phyloP scores from a whole-genome alignment of 2,329 filamentous ascomycete species.

The Colletotrichum nymphaeae region DNA sequence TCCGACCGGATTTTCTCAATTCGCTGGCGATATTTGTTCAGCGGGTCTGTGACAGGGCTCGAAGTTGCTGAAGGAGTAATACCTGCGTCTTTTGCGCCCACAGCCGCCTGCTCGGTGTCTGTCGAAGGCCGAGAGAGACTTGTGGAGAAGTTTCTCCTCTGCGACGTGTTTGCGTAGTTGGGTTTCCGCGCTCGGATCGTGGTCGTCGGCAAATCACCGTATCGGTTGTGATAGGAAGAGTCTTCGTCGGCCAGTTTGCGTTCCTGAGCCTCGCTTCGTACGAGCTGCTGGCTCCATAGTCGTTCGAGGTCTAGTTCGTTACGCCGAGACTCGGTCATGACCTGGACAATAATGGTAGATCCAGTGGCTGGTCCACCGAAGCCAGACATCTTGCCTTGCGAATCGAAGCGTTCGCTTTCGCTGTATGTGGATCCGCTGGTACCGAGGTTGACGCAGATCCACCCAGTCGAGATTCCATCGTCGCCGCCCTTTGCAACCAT shows the following conservation, averaged over 20 bases:
- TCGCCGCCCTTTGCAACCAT: constrained; percentile 73
- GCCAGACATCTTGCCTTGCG: constrained; percentile 74
- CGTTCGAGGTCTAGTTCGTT: constrained; percentile 64
- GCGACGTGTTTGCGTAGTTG: constrained; percentile 39
- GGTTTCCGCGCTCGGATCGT: constrained; percentile 15
- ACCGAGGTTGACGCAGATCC: constrained; percentile 94
- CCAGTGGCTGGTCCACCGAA: constrained; percentile 71
- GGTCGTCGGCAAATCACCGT: constrained; percentile 27
- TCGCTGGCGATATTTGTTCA: constrained; percentile 38
- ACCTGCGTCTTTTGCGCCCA: neutral
- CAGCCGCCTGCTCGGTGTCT: neutral
- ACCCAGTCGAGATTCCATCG: constrained; percentile 91
- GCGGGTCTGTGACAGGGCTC: constrained; percentile 12
- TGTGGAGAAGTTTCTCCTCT: constrained; percentile 49
- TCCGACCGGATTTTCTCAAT: constrained; percentile 53
- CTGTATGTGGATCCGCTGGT: constrained; percentile 68
- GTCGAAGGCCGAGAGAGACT: constrained; percentile 39
- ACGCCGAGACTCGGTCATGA: constrained; percentile 66
- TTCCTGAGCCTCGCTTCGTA: constrained; percentile 40
- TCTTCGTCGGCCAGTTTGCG: constrained; percentile 34
- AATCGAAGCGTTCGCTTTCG: constrained; percentile 57
- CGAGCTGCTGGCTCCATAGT: constrained; percentile 60
- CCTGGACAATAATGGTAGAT: constrained; percentile 67
- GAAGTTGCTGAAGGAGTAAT: constrained; percentile 6
- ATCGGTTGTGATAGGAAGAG: constrained; percentile 40